Conservation (phyloP, 495 filamentous ascomycete genomes). For the Penicillium malachiteum region DNA sequence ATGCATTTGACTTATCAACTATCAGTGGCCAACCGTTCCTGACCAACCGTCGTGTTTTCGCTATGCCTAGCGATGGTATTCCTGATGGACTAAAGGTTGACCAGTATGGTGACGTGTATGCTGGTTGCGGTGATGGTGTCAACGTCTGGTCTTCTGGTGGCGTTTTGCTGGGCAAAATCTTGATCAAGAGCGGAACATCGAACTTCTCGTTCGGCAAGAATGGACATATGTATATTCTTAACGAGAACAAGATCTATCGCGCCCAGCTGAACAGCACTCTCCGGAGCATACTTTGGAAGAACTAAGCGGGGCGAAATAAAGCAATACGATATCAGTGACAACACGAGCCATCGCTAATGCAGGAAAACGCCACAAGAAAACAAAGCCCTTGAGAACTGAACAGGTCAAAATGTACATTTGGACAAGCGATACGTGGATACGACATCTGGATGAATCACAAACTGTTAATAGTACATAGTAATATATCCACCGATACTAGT, state of each 20-base stretch:
- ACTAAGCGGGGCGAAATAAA: not conserved
- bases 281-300: constrained; percentile 26
- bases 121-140: constrained; percentile 60
- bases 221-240: constrained; percentile 42
- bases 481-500: no score
- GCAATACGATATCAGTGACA: no score
- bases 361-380: no score
- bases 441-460: no score
- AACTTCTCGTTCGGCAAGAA: constrained; percentile 48
- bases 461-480: no score
- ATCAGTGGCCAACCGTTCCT: constrained; percentile 38
- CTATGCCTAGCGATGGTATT: constrained; percentile 52
- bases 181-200: constrained; percentile 34
- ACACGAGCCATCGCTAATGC: no score
- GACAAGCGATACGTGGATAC: no score
- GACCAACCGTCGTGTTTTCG: constrained; percentile 56
- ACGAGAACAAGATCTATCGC: constrained; percentile 43
- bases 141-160: constrained; percentile 60
- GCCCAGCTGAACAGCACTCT: constrained; percentile 30
- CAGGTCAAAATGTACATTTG: no score
- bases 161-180: constrained; percentile 54
- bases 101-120: constrained; percentile 59
- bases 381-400: not conserved
- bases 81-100: constrained; percentile 64
- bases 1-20: constrained; percentile 27